Evolutionary conservation across 192 early-diverging fungal species (phyloP).

Genomic region (Diversispora eburnea): DNA sequence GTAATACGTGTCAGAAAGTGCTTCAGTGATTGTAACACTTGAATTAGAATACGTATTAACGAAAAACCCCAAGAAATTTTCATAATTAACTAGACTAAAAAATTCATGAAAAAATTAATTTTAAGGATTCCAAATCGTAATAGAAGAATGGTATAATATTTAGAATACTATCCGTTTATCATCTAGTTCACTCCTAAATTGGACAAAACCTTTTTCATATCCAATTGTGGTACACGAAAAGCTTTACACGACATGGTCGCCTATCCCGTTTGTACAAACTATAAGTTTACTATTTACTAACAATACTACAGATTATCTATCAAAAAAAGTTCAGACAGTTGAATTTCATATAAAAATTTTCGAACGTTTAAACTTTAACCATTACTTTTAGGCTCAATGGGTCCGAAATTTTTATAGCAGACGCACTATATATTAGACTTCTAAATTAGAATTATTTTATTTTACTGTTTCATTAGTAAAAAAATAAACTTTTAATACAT

Average conservation of each 20-base stretch:
- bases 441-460: too few relatives aligned
- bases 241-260: constrained; percentile 39
- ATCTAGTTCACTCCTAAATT: neutral
- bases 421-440: too few relatives aligned
- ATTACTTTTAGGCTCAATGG: too few relatives aligned
- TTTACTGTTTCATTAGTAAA: too few relatives aligned
- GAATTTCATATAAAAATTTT: too few relatives aligned
- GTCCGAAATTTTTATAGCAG: too few relatives aligned
- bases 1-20: constrained; percentile 68
- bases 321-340: too few relatives aligned
- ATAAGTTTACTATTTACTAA: too few relatives aligned
- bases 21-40: constrained; percentile 77
- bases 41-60: constrained; percentile 80
- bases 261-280: constrained; percentile 32
- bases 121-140: constrained; percentile 26
- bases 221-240: constrained; percentile 31
- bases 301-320: too few relatives aligned
- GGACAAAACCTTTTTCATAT: neutral
- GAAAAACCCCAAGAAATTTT: constrained; percentile 83
- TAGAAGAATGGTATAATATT: neutral
- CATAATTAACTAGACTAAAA: constrained; percentile 70
- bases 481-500: too few relatives aligned
- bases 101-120: constrained; percentile 49
- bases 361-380: too few relatives aligned
- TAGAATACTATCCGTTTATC: neutral